These are phyloP conservation scores for Smallanthus sonchifolius DNA, from an alignment of 129 eudicot genomes.

Conservation along the genomic window DNA sequence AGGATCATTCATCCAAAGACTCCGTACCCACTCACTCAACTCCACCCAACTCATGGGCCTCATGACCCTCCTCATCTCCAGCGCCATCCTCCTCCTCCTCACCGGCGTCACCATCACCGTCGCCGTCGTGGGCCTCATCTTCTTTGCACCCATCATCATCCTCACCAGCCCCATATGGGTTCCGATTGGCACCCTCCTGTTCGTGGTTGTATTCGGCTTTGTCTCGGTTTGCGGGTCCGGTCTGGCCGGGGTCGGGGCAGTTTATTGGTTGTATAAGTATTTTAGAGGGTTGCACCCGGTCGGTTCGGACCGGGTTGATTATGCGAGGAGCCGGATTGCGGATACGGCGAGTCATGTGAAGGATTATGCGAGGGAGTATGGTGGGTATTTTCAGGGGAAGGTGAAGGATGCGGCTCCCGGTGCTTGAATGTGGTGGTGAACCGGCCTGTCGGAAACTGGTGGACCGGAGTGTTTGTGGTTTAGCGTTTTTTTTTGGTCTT, in stretches of 20 bases:
- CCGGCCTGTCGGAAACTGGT: slow-evolving; percentile 9
- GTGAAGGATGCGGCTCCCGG: slow-evolving; percentile 88
- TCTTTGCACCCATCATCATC: slow-evolving; percentile 46
- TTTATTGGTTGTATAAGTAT: slow-evolving; percentile 58
- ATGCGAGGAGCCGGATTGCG: slow-evolving; percentile 68
- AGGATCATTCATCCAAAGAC: slow-evolving; percentile 21
- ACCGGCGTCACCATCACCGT: slow-evolving; percentile 57
- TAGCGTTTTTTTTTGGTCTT: not conserved
- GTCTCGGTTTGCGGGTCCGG: slow-evolving; percentile 47
- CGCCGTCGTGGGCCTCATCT: slow-evolving; percentile 38
- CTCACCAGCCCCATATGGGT: slow-evolving; percentile 68
- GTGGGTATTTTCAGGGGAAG: slow-evolving; percentile 59
- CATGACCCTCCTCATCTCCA: slow-evolving; percentile 47
- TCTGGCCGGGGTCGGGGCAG: slow-evolving; percentile 27
- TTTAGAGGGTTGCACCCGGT: slow-evolving; percentile 61
- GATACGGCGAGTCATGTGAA: slow-evolving; percentile 69
- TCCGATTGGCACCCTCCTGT: slow-evolving; percentile 48
- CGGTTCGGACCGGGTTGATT: slow-evolving; percentile 75
- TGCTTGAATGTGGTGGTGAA: slow-evolving; percentile 40
- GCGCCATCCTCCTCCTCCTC: slow-evolving; percentile 52
- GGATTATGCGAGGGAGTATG: slow-evolving; percentile 75
- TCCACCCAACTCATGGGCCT: slow-evolving; percentile 54
- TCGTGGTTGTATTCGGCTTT: slow-evolving; percentile 41
- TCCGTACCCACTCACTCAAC: slow-evolving; percentile 49
- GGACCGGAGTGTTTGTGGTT: not conserved